Evolutionary conservation across 2,329 filamentous ascomycete genomes (phyloP), one percentile per base, ranked within the genome.

Genomic region (Cercospora zeae-maydis): DNA sequence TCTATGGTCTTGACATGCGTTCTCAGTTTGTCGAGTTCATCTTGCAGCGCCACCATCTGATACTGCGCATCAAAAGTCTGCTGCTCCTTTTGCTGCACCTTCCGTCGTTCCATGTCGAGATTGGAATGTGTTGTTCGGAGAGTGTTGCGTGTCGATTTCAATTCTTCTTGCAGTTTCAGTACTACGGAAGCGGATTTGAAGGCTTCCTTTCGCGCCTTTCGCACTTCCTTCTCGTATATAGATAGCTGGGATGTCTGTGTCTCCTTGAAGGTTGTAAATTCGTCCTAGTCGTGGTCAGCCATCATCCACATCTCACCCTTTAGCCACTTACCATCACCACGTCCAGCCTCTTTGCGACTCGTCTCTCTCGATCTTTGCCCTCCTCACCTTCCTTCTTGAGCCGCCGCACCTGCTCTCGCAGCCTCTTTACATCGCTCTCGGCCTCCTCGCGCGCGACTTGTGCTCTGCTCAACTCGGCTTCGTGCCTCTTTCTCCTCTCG

Each of bases 221-320:
- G 83, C 47, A 90, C 86, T 74, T 91, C 88, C 73, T 91, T 91
- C 70, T 91, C 88, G 84, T 88, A 91, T 9, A 89, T 64, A 1
- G 66, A 66, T 16, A 67, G 58, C 51, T 76, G 74, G 10, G 74
- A 72, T 14, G 72, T 69, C 60, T 72, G 70, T 21, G 88, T 83
- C 37, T 86, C 88, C 75, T 91, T 91, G 57, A 85, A 83, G 64
- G 86, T 86, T 31, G 85, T 83, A 70, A 88, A 88, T 72, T 88
- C 88, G 70, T 90, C 88, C 88, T 91, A 55, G 47, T 27, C 4
- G 58, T 71, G 61, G 70, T 55, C 59, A 57, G n/a, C 9, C 36
- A 37, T 47, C 19, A 24, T 14, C 39, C 34, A 45, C 65, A 63
- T 14, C 24, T 21, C 33, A 34, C 57, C 30, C 67, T 67, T 56